Evolutionary conservation across 129 eudicot genomes (phyloP).

Genomic region (Flaveria robusta): DNA sequence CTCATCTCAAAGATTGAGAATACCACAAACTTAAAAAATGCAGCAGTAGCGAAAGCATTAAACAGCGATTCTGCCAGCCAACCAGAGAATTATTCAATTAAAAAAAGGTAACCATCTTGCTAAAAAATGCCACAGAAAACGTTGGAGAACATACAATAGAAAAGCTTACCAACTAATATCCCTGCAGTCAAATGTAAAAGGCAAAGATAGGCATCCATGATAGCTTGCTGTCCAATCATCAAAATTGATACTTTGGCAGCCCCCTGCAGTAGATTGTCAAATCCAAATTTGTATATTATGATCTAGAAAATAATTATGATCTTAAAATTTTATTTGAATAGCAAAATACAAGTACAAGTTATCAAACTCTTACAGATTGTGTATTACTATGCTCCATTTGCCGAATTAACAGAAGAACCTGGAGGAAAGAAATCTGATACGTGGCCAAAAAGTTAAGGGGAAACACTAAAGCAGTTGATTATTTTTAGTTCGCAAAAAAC

Average conservation of each 20-base stretch:
- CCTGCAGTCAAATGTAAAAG: conserved; percentile 98
- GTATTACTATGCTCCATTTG: conserved; percentile 99
- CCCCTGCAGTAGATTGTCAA: conserved; percentile 53
- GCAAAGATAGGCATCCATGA: conserved; percentile 99
- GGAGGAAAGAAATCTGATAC: conserved; percentile 79
- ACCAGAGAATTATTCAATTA: conserved; percentile 10
- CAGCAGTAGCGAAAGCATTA: conserved; percentile 98
- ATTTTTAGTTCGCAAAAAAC: background rate
- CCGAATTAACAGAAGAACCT: conserved; percentile 90
- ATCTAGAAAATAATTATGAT: conserved; percentile 7
- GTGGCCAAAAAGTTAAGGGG: conserved; percentile 42
- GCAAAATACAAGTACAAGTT: background rate
- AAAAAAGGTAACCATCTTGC: conserved; percentile 5
- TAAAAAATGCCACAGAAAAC: background rate
- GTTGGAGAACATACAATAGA: background rate
- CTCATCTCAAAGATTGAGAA: conserved; percentile 99
- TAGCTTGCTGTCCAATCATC: conserved; percentile 96
- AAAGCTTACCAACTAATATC: conserved; percentile 79
- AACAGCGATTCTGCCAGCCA: conserved; percentile 78
- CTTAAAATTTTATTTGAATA: background rate
- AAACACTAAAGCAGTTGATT: conserved; percentile 28
- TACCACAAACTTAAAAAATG: conserved; percentile 95
- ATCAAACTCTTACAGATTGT: conserved; percentile 74
- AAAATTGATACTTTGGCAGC: conserved; percentile 95
- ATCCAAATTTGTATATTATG: conserved; percentile 2